Evolutionary conservation across 352 stramenopile genomes (phyloP).

Genomic region (Halophytophthora polymorphica): DNA sequence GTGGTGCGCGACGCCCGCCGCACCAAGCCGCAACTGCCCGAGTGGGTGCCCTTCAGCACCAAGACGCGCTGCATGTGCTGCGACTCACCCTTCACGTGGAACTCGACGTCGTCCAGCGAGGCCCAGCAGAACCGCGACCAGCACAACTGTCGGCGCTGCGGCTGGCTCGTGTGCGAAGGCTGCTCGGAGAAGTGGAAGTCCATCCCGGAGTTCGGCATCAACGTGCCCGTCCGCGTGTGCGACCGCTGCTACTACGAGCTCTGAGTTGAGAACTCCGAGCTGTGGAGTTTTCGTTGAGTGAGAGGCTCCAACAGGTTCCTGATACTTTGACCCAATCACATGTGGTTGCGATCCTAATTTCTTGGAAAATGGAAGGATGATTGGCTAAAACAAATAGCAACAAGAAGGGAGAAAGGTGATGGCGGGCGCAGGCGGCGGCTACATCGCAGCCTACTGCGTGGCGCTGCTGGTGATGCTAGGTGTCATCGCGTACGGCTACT

Average conservation of each 20-base stretch:
- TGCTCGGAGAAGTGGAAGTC: constrained; percentile 85
- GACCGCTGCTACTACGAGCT: constrained; percentile 85
- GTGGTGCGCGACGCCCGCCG: constrained; percentile 70
- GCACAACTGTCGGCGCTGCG: constrained; percentile 87
- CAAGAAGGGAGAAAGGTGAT: too few species aligned
- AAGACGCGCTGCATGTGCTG: constrained; percentile 88
- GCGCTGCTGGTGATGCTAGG: constrained; percentile 29
- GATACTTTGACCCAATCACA: too few species aligned
- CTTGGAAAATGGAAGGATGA: too few species aligned
- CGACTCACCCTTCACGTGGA: constrained; percentile 87
- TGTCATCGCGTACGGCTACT: constrained; percentile 21
- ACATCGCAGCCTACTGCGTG: constrained; percentile 30
- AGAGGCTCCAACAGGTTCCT: too few species aligned
- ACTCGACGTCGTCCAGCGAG: constrained; percentile 86
- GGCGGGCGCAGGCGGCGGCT: constrained; percentile 14
- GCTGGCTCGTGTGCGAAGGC: constrained; percentile 77
- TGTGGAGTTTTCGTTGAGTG: too few species aligned
- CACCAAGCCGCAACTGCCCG: constrained; percentile 46
- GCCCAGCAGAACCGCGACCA: constrained; percentile 88
- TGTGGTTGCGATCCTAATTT: too few species aligned
- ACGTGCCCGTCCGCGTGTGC: constrained; percentile 80
- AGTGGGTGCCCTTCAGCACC: constrained; percentile 79
- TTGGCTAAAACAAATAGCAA: too few species aligned
- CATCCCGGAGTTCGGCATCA: constrained; percentile 84
- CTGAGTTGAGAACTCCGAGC: constrained; percentile 25